A percentile compares a stretch with the other conserved stretches of the same genome.
phyloP scores from a whole-genome alignment of 805 yeast species.

The Wickerhamiella occidentalis region DNA sequence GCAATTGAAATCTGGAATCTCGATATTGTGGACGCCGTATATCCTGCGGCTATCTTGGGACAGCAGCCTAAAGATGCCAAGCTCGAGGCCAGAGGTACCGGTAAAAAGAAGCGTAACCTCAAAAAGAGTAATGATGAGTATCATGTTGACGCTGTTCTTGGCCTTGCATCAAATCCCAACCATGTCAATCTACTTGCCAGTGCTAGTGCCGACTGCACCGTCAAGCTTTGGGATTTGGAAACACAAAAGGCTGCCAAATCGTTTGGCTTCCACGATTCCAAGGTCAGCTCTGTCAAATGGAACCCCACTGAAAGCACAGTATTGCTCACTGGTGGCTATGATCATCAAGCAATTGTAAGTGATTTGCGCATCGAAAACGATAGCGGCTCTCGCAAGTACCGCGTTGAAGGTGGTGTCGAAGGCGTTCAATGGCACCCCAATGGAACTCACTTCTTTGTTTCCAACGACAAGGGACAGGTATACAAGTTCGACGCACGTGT shows the following conservation, averaged over 20 bases:
- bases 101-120: constrained; percentile 40
- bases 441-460: constrained; percentile 53
- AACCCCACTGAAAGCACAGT: constrained; percentile 39
- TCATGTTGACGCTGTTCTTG: constrained; percentile 89
- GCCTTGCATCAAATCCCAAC: constrained; percentile 66
- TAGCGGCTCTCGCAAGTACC: constrained; percentile 42
- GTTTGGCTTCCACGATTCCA: constrained; percentile 61
- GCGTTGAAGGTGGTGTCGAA: constrained; percentile 72
- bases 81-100: constrained; percentile 19
- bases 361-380: constrained; percentile 67
- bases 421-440: constrained; percentile 58
- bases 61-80: constrained; percentile 42
- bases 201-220: constrained; percentile 89
- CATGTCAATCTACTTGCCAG: constrained; percentile 84
- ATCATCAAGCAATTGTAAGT: constrained; percentile 55
- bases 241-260: constrained; percentile 68
- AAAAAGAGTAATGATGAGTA: constrained; percentile 50
- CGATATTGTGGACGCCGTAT: constrained; percentile 83
- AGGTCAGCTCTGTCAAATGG: constrained; percentile 85
- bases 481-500: constrained; percentile 78
- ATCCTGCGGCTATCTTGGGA: constrained; percentile 88
- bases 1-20: constrained; percentile 95
- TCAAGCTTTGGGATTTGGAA: constrained; percentile 88
- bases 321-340: constrained; percentile 90
- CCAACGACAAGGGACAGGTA: constrained; percentile 83